These are phyloP conservation scores for Coemansia furcata DNA, from an alignment of 192 early-diverging fungal genomes.

Conservation along the genomic window DNA sequence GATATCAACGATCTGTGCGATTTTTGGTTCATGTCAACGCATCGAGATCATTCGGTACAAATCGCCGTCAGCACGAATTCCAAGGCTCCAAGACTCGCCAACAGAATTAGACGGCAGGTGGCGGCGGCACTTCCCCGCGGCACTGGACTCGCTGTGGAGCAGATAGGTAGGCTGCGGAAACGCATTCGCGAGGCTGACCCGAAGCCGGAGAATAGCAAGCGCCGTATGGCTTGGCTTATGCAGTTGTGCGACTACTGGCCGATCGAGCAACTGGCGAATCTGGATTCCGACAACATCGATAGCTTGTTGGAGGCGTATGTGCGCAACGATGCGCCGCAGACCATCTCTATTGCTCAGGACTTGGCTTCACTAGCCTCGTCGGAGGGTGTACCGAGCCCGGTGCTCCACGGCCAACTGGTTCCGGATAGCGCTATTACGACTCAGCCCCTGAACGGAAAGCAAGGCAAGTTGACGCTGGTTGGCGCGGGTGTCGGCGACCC, in stretches of 20 bases:
- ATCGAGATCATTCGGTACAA: conserved; percentile 81
- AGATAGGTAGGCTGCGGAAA: conserved; percentile 64
- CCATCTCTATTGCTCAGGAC: conserved; percentile 13
- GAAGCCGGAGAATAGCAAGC: conserved; percentile 58
- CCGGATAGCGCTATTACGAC: background rate
- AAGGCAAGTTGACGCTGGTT: conserved; percentile 65
- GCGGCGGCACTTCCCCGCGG: conserved; percentile 58
- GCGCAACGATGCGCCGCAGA: conserved; percentile 34
- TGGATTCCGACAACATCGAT: conserved; percentile 63
- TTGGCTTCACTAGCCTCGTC: conserved; percentile 9
- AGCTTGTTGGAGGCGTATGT: conserved; percentile 64
- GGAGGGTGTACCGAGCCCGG: conserved; percentile 33
- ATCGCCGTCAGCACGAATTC: conserved; percentile 88
- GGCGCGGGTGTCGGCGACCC: conserved; percentile 86
- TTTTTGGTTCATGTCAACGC: conserved; percentile 90
- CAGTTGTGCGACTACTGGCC: conserved; percentile 83
- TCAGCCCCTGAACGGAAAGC: background rate
- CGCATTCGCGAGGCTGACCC: conserved; percentile 64
- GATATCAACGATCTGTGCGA: conserved; percentile 89
- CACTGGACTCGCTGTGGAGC: conserved; percentile 70
- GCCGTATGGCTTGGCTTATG: conserved; percentile 83
- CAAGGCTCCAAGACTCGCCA: conserved; percentile 84
- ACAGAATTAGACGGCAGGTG: conserved; percentile 70
- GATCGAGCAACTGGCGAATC: conserved; percentile 65
- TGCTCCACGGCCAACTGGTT: background rate